Evolutionary conservation across 2,329 filamentous ascomycete species (phyloP), one percentile per base, ranked within the genome.

Genomic region (Penicillium sp.): DNA sequence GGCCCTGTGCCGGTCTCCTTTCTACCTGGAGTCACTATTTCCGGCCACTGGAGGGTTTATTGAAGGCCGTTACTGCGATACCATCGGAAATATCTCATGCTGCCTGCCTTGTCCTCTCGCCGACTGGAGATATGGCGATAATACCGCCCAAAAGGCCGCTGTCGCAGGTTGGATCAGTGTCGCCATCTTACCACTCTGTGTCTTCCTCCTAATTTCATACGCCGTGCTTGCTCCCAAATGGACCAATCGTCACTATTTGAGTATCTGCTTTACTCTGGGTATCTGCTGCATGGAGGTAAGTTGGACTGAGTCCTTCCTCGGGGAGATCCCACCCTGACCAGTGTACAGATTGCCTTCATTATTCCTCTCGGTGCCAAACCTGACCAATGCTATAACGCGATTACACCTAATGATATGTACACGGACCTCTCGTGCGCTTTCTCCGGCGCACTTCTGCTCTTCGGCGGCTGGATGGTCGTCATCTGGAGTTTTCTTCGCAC

Each of bases 401-500:
- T 99, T 66, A 99, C 94, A 0, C 94, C 94, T 0, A 86, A 97
- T 67, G 89, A 92, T 68, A 96, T 97, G 92, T 81, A 85, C 60
- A 88, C 86, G 1, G 89, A 83, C 66, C 76, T 85, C 24, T 85
- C 90, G 4, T 99, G 94, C 69, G 94, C 91, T 5, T 87, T 91
- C 54, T 96, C 92, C 0, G 94, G 94, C 9, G 82, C 90, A 1
- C 86, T 96, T 59, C 76, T 99, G 46, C 81, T 97, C 46, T 83
- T 92, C 28, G 94, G 94, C 48, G 94, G 92, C 41, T 89, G 92
- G 81, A 82, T 85, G 28, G 89, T 86, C 42, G 84, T 90, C 29
- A 85, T 95, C 72, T 99, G 94, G 93, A 83, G 81, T 58, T 95
- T 96, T 69, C 81, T 96, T 54, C 85, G 94, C 58, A 89, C 93